Conservation (phyloP, 2,329 filamentous ascomycete species). For the Monosporascus sp. region DNA sequence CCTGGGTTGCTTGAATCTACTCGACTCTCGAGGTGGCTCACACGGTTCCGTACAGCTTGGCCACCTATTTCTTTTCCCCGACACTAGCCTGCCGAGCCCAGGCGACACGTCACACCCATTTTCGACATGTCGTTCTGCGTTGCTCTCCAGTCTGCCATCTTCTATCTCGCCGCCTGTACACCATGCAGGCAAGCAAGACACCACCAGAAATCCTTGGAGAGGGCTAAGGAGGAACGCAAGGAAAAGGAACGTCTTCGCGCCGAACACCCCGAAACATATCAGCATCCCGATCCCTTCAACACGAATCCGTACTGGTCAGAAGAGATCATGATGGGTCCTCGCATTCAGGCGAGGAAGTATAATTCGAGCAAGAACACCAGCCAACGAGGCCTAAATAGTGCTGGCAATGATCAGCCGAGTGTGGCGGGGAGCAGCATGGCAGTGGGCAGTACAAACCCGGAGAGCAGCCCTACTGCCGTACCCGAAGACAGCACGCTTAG, state of each 20-base stretch:
- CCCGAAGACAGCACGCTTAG: constrained; percentile 40
- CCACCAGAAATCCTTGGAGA: constrained; percentile 63
- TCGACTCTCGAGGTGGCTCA: too few relatives aligned
- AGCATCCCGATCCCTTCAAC: constrained; percentile 75
- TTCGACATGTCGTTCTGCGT: constrained; percentile 46
- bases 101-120: too few relatives aligned
- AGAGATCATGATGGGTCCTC: constrained; percentile 77
- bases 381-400: constrained; percentile 54
- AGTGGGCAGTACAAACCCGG: too few relatives aligned
- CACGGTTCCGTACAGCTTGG: too few relatives aligned
- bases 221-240: constrained; percentile 63
- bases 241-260: constrained; percentile 60
- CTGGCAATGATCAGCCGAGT: constrained; percentile 48
- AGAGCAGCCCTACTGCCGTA: too few relatives aligned
- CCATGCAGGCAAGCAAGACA: constrained; percentile 70
- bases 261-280: constrained; percentile 68
- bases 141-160: constrained; percentile 69
- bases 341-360: constrained; percentile 51
- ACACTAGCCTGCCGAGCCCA: too few relatives aligned
- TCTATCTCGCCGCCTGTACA: constrained; percentile 72
- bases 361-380: constrained; percentile 50
- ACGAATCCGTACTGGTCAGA: constrained; percentile 87
- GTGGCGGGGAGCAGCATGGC: constrained; percentile 25
- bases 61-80: too few relatives aligned
- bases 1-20: too few relatives aligned